Evolutionary conservation across 306 rosid genomes (phyloP).

Genomic region (Castanopsis chinensis): DNA sequence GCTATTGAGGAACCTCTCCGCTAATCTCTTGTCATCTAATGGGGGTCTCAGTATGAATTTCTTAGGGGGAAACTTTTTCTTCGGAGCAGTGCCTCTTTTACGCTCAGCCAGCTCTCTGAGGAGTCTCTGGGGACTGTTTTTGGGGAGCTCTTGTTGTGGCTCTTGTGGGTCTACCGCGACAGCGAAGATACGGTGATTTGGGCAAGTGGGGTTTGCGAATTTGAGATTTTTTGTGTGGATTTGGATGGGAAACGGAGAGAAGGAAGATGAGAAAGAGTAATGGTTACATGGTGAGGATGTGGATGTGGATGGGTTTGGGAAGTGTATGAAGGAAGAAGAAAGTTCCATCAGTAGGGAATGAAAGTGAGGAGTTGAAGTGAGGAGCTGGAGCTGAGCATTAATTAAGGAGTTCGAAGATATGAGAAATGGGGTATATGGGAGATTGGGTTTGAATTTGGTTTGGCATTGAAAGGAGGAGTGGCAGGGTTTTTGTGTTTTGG

Average conservation of each 20-base stretch:
- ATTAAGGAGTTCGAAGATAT: background rate
- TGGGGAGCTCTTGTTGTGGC: conserved; percentile 62
- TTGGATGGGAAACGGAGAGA: conserved; percentile 48
- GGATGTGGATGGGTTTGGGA: conserved; percentile 37
- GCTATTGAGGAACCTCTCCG: conserved; percentile 80
- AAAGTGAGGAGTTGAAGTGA: background rate
- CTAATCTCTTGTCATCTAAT: conserved; percentile 70
- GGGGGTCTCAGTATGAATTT: conserved; percentile 78
- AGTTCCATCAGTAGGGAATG: conserved; percentile 57
- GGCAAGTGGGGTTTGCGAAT: conserved; percentile 19
- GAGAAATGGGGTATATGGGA: too few species aligned
- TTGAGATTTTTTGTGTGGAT: conserved; percentile 30
- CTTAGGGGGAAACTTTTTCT: conserved; percentile 63
- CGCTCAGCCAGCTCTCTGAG: conserved; percentile 92
- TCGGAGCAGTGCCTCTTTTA: conserved; percentile 66
- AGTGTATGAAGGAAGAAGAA: conserved; percentile 58
- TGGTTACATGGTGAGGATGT: conserved; percentile 26
- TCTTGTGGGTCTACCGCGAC: conserved; percentile 70
- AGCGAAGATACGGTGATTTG: conserved; percentile 40
- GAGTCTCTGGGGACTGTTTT: conserved; percentile 80
- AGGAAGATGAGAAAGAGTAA: conserved; percentile 56
- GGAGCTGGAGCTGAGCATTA: background rate
- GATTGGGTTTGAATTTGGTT: background rate
- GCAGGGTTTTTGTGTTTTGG: conserved; percentile 4
- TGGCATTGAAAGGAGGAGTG: conserved; percentile 9